Conservation (phyloP, 768 basidiomycete genomes). For the Xerocomus potaroensis region DNA sequence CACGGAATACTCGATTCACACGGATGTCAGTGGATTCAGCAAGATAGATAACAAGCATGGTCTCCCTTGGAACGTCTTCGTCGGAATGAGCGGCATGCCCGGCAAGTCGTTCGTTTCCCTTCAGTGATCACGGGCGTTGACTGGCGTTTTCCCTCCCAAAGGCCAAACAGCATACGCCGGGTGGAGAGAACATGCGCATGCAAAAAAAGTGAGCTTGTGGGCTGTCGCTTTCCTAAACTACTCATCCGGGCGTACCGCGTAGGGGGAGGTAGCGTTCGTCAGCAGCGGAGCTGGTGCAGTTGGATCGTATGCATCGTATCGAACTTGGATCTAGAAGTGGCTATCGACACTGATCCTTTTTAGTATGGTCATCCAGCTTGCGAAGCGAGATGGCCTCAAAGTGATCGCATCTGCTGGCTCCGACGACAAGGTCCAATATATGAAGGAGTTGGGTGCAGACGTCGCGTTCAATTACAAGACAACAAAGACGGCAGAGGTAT, state of each 20-base stretch:
- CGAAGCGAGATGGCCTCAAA: constrained; percentile 49
- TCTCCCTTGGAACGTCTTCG: constrained; percentile 26
- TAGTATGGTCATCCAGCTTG: constrained; percentile 48
- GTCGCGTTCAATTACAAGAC: constrained; percentile 76
- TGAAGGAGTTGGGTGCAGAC: constrained; percentile 61
- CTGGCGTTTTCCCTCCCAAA: neutral
- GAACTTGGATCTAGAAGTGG: neutral
- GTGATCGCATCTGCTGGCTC: constrained; percentile 71
- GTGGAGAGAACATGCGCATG: constrained; percentile 7
- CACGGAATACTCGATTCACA: constrained; percentile 15
- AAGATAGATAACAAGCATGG: constrained; percentile 24
- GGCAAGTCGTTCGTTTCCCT: neutral
- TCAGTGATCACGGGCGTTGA: neutral
- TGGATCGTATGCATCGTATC: constrained; percentile 45
- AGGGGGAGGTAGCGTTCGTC: constrained; percentile 51
- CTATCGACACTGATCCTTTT: neutral
- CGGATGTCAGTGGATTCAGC: neutral
- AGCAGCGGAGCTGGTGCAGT: constrained; percentile 46
- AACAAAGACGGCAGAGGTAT: constrained; percentile 43
- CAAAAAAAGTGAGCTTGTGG: constrained; percentile 20
- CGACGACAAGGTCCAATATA: constrained; percentile 66
- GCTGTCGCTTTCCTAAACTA: neutral
- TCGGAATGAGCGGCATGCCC: constrained; percentile 29
- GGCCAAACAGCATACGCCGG: constrained; percentile 17
- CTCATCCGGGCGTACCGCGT: neutral